Evolutionary conservation across 192 early-diverging fungal genomes (phyloP).

Genomic region (Thamnidium elegans): DNA sequence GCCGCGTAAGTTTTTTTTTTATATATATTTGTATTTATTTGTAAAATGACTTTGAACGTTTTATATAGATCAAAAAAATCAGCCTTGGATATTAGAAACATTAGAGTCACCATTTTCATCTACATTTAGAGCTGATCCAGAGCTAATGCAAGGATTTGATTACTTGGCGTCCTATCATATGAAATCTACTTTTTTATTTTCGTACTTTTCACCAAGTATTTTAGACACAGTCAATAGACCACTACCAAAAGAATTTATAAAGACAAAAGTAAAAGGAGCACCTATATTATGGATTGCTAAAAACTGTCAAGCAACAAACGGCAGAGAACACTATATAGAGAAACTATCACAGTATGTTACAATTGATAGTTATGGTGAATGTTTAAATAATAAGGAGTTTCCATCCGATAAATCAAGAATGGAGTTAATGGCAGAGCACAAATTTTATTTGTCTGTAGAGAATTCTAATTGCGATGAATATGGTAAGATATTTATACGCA

Average conservation of each 20-base stretch:
- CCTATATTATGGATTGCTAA: conserved; percentile 24
- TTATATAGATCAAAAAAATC: background rate
- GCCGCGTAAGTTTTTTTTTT: conserved; percentile 3
- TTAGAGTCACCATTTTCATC: conserved; percentile 18
- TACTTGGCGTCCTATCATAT: conserved; percentile 22
- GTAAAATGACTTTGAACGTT: no score
- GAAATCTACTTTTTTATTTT: conserved; percentile 9
- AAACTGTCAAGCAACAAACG: conserved; percentile 15
- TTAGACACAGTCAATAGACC: conserved; percentile 19
- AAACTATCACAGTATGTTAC: conserved; percentile 18
- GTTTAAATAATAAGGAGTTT: conserved; percentile 16
- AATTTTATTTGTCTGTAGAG: conserved; percentile 23
- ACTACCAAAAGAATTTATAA: conserved; percentile 18
- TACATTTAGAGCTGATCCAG: background rate
- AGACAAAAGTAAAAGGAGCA: background rate
- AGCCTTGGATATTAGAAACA: conserved; percentile 20
- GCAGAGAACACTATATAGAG: conserved; percentile 10
- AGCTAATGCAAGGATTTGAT: conserved; percentile 15
- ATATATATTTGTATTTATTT: no score
- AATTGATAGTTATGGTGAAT: conserved; percentile 18
- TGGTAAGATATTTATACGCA: conserved; percentile 8
- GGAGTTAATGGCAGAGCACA: conserved; percentile 22
- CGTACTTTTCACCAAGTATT: conserved; percentile 10
- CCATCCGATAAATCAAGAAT: background rate
- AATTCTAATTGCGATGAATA: conserved; percentile 26